Evolutionary conservation across 192 early-diverging fungal species (phyloP), one percentile per base, ranked within the genome.

Genomic region (Coemansia sp.): DNA sequence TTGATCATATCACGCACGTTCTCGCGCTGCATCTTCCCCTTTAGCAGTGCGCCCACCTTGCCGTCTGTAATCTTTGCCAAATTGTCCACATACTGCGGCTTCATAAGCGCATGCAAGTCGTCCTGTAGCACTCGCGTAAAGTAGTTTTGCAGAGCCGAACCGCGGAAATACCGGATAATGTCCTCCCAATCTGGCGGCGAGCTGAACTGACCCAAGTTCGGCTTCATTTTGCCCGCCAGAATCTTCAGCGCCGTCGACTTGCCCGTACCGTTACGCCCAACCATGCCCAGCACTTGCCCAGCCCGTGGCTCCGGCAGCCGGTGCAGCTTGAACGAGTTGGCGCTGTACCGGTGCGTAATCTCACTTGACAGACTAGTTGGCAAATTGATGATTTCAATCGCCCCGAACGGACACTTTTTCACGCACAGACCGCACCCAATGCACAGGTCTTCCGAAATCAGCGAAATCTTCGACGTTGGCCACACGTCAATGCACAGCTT

Each of bases 301-400:
- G 96, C 94, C 60, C 96, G 84, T 56, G 96, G 96, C 50, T 92
- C 87, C 25, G 96, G 96, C 52, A 98, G 84, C 67, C 94, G 84
- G 83, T 98, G 96, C 38, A 98, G 86, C 88, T 98, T 98, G 88
- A 98, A 98, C 22, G 96, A 88, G 81, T 98, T 98, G 61, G 95
- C 90, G 29, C 90, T 89, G 76, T 95, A 98, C 69, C 96, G 90
- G 70, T 98, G 96, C 48, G 94, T 98, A 25, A 93, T 94, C 70
- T 97, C 88, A 70, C 87, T 91, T 63, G 94, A 90, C 59, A 98
- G 84, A 76, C 95, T 96, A 45, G 95, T 94, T 39, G 96, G 96
- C 81, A 98, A 77, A 81, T 98, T 98, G 85, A 98, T 91, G 66
- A 98, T 95, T 63, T 86, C 85, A 67, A 98, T 98, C 24, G 96